Conservation (phyloP, 495 filamentous ascomycete species). For the Daldinia vernicosa region DNA sequence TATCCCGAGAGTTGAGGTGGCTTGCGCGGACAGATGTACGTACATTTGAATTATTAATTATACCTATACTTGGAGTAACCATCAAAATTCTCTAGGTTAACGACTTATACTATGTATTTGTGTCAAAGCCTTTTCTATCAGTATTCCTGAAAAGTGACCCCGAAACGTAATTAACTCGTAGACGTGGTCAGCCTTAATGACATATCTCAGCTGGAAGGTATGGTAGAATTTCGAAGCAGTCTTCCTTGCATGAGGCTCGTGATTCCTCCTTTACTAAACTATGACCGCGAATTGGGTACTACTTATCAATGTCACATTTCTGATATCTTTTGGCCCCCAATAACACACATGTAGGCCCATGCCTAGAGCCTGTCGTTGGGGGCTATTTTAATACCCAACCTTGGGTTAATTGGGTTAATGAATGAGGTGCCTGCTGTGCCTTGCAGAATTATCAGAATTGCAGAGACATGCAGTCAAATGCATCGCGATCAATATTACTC, state of each 20-base stretch:
- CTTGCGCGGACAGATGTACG: background rate
- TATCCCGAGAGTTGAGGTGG: slow-evolving; percentile 24
- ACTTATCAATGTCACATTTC: background rate
- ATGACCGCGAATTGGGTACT: background rate
- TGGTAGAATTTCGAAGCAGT: background rate
- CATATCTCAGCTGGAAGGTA: too few relatives aligned
- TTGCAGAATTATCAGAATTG: slow-evolving; percentile 27
- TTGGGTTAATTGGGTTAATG: background rate
- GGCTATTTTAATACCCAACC: slow-evolving; percentile 8
- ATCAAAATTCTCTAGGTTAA: too few relatives aligned
- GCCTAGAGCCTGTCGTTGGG: slow-evolving; percentile 12
- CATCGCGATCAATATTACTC: slow-evolving; percentile 27
- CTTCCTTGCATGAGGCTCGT: background rate
- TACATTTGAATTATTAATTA: too few relatives aligned
- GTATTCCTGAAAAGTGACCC: background rate
- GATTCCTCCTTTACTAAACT: background rate
- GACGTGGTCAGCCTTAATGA: background rate
- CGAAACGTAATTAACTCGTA: background rate
- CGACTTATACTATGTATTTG: too few relatives aligned
- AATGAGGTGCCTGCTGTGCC: slow-evolving; percentile 22
- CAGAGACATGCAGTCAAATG: slow-evolving; percentile 26
- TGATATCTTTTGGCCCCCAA: background rate
- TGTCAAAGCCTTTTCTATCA: too few relatives aligned
- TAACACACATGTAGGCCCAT: background rate
- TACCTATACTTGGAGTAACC: too few relatives aligned